Percentiles rank a stretch among this genome's conserved stretches.
These are phyloP conservation scores for Aspergillus asperescens DNA, from an alignment of 495 filamentous ascomycete genomes.

Conservation along the genomic window DNA sequence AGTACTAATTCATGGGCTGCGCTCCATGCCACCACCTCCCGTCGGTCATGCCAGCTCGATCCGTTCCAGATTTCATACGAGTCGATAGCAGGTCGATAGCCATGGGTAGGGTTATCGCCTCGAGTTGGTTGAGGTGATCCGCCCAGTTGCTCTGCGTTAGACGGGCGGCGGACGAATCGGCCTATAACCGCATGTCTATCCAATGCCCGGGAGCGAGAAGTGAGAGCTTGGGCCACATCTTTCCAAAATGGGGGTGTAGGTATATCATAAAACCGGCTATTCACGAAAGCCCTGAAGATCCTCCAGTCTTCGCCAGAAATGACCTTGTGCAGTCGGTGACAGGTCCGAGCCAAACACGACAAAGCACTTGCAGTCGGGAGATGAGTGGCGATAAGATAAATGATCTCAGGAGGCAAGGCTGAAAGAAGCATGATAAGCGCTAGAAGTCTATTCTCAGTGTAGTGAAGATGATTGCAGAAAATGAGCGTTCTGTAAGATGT, in stretches of 20 bases:
- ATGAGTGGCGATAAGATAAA: slow-evolving; percentile 50
- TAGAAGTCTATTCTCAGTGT: no score
- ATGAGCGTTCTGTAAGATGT: no score
- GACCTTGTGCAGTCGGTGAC: slow-evolving; percentile 45
- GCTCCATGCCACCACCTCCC: slow-evolving; percentile 56
- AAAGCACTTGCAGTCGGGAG: slow-evolving; percentile 50
- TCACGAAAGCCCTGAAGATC: slow-evolving; percentile 47
- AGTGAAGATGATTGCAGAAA: neutral
- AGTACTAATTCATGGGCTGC: slow-evolving; percentile 55
- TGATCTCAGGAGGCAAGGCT: slow-evolving; percentile 57
- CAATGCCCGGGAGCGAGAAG: slow-evolving; percentile 54
- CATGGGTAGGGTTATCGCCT: slow-evolving; percentile 54
- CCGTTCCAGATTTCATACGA: slow-evolving; percentile 54
- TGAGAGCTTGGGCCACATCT: slow-evolving; percentile 52
- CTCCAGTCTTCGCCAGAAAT: slow-evolving; percentile 52
- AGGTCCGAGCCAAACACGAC: slow-evolving; percentile 44
- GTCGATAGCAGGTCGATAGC: slow-evolving; percentile 58
- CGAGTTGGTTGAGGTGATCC: slow-evolving; percentile 26
- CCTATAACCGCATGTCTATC: slow-evolving; percentile 56
- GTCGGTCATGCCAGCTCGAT: slow-evolving; percentile 46
- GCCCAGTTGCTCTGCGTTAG: slow-evolving; percentile 25
- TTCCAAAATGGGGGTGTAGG: slow-evolving; percentile 41
- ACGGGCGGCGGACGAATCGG: slow-evolving; percentile 44
- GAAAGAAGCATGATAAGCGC: slow-evolving; percentile 8
- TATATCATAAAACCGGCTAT: slow-evolving; percentile 47